Evolutionary conservation across 805 yeast genomes (phyloP).

Genomic region (Cyberlindnera japonica): DNA sequence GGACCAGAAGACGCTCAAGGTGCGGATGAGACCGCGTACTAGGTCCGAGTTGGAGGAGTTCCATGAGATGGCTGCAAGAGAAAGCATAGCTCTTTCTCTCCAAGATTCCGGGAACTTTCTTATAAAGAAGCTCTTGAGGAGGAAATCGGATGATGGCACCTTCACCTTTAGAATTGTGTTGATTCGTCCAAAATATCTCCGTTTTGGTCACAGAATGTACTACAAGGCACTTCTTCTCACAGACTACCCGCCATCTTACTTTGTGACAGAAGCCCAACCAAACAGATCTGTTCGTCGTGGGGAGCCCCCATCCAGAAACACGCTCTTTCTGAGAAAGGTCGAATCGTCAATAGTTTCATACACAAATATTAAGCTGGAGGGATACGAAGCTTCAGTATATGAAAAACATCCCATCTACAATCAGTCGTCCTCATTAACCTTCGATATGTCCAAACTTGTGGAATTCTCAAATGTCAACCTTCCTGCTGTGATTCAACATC

Average conservation of each 20-base stretch:
- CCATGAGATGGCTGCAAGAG: slow-evolving; percentile 3
- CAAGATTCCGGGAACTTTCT: background rate
- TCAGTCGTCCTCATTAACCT: background rate
- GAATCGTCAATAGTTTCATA: slow-evolving; percentile 1
- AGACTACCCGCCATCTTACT: slow-evolving; percentile 7
- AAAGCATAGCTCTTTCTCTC: background rate
- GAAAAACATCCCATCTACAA: background rate
- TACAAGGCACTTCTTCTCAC: slow-evolving; percentile 8
- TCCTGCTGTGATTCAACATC: background rate
- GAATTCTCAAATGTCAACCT: background rate
- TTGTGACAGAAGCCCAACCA: background rate
- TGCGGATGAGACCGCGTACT: background rate
- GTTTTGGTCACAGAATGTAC: slow-evolving; percentile 6
- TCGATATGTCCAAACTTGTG: slow-evolving; percentile 4
- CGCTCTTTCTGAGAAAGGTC: slow-evolving; percentile 4
- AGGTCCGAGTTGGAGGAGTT: slow-evolving; percentile 2
- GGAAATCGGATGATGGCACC: background rate
- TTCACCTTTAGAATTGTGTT: slow-evolving; percentile 5
- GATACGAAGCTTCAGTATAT: slow-evolving; percentile 1
- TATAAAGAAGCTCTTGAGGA: slow-evolving; percentile 4
- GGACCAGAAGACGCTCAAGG: background rate
- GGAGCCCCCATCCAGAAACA: background rate
- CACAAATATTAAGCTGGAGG: slow-evolving; percentile 2
- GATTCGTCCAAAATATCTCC: slow-evolving; percentile 5
- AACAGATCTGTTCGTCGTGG: slow-evolving; percentile 6